Conservation (phyloP, 495 filamentous ascomycete genomes). For the Pyronema omphalodes region DNA sequence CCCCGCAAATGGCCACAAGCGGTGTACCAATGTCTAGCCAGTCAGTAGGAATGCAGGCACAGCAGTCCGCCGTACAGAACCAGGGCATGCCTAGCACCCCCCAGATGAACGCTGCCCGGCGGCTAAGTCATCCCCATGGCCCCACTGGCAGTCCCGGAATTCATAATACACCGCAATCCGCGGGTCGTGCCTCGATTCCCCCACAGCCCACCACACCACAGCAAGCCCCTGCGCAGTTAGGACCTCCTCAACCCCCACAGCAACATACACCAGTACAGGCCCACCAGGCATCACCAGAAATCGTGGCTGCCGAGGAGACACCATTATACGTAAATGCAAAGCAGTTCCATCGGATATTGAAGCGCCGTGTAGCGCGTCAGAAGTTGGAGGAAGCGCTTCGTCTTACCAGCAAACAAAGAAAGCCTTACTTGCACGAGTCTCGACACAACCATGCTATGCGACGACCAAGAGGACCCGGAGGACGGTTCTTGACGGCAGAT, state of each 20-base stretch:
- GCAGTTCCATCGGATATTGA: constrained; percentile 93
- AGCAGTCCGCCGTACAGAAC: constrained; percentile 3
- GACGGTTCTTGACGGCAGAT: constrained; percentile 93
- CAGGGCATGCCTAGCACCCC: not conserved
- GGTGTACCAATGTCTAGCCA: constrained; percentile 7
- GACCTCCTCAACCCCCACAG: constrained; percentile 29
- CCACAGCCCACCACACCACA: constrained; percentile 23
- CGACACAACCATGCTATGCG: constrained; percentile 98
- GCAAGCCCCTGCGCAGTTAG: constrained; percentile 10
- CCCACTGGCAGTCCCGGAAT: constrained; percentile 21
- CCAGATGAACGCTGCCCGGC: constrained; percentile 7
- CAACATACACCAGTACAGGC: constrained; percentile 31
- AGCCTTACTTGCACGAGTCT: constrained; percentile 97
- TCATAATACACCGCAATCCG: constrained; percentile 22
- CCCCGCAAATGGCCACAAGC: constrained; percentile 17
- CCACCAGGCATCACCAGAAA: constrained; percentile 67
- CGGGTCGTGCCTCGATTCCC: constrained; percentile 22
- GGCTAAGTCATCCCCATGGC: constrained; percentile 24
- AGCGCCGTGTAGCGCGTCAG: constrained; percentile 80
- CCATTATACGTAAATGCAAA: constrained; percentile 97
- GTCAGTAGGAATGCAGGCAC: not conserved
- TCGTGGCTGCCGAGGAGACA: constrained; percentile 73
- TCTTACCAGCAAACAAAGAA: constrained; percentile 83
- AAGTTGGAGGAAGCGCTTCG: constrained; percentile 80
- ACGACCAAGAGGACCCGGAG: constrained; percentile 83